Base-by-base conservation (phyloP, 2,329 filamentous ascomycete genomes). In the Xylaria sp. region DNA sequence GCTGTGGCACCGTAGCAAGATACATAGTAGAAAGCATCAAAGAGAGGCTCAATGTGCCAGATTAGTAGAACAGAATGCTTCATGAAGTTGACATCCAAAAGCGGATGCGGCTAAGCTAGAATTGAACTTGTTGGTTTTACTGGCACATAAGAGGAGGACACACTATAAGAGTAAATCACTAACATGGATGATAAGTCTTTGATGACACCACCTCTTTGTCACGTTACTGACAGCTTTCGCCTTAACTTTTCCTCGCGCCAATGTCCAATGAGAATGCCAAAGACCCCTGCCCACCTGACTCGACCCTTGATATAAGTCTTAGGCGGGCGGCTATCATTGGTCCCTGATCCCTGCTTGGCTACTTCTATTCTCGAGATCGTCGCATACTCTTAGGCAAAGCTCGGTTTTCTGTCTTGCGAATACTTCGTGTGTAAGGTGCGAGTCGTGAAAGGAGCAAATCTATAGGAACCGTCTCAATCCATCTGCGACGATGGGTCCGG, bases 271-370 rank as follows among this genome's bases (percentile, higher is more conserved):
- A 65, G 58, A 38, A 25, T 61, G 62, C 38, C n/a, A 66, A 64
- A 71, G 62, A 73, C 67, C 73, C 73, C 54, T 74, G 72, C 51
- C 66, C 71, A 61, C 67, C 71, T 73, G 70, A 72, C 68, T 42
- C 66, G 63, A 66, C 57, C 69, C 70, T 61, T 70, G 71, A n/a
- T n/a, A n/a, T 56, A 65, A 60, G 57, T 54, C 57, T 65, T 61
- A 60, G 56, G 65, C 59, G 63, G 70, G 70, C 68, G 71, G 67
- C 61, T 60, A 67, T 65, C 67, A 73, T 74, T 74, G 73, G 73
- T 59, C 60, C 61, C 55, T 53, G 46, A 60, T 28, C 71, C 70
- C 63, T 69, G 70, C 17, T 51, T 42, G 31, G 45, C 21, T 21
- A 5, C 38, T 35, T 46, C 43, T 40, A 28, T 68, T 63, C 70